Evolutionary conservation across 208 protist genomes (phyloP), one percentile per base, ranked within the genome.

Genomic region (Acanthamoeba lenticulata): DNA sequence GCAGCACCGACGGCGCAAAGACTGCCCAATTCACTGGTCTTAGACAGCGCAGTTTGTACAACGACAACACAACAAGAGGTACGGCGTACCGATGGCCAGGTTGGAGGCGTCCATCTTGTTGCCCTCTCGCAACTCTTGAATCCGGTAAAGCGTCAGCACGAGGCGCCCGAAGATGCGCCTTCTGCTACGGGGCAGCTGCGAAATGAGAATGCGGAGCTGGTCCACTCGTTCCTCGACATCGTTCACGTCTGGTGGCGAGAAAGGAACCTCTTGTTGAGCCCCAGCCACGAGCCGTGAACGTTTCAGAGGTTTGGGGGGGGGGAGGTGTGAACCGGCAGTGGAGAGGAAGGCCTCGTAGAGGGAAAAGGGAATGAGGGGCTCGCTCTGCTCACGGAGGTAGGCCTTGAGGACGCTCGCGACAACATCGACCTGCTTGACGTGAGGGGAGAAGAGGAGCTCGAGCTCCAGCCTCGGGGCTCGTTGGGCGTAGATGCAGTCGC

Each of bases 91-190:
- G 15, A 79, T 79, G 1, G 69, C 69, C 6, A 79, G 36, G 27
- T 79, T 79, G 38, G 69, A 79, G 24, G 69, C 32, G 38, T 79
- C 69, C 69, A 79, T 79, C 69, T 79, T 79, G 36, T 79, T 79
- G 21, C 29, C 69, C 4, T 45, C 36, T 36, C 44, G 69, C 34
- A 44, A 44, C 36, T 47, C 36, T 45, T 79, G 69, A 2, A 79
- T 44, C 2, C 24, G 38, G 36, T 79, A 36, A 0, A 79, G 69
- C 1, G 69, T 38, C 27, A 45, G 13, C 11, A 79, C 44, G 36
- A 79, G 17, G 0, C 69, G 32, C 0, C 34, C 34, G 36, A 79
- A 15, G 5, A 79, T 42, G 36, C 32, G 36, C 69, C 57, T 67
- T 34, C 57, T 29, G 1, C 15, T 17, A 9, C 57, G 57, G n/a